A percentile compares a stretch with the other conserved stretches of the same genome.
Evolutionary conservation across 371 early-diverging fungal species (phyloP).

Genomic region (Chytridium lagenaria): DNA sequence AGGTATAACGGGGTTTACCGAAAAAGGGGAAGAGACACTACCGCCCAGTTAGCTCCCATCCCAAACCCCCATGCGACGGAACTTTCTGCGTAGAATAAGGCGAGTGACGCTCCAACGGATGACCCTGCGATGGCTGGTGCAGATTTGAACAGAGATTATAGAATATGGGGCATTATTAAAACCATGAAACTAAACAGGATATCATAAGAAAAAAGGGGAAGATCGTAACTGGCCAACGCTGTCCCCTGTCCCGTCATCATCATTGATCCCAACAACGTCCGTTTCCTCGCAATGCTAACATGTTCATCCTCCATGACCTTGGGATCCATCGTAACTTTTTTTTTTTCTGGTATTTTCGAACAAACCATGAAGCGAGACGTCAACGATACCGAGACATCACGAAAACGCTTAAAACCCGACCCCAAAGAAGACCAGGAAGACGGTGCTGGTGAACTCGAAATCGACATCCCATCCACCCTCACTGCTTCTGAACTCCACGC

Average conservation of each 20-base stretch:
- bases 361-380: background rate
- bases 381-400: too few relatives aligned
- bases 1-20: slow-evolving; percentile 25
- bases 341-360: too few relatives aligned
- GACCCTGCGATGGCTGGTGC: slow-evolving; percentile 40
- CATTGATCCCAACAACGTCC: background rate
- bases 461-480: background rate
- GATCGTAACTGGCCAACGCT: background rate
- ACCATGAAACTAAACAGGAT: background rate
- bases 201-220: background rate
- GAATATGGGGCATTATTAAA: background rate
- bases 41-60: slow-evolving; percentile 53
- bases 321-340: too few relatives aligned
- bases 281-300: background rate
- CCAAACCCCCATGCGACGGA: slow-evolving; percentile 41
- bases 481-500: background rate
- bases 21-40: slow-evolving; percentile 49
- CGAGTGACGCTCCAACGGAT: slow-evolving; percentile 38
- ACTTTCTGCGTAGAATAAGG: slow-evolving; percentile 31
- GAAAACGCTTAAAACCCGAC: too few relatives aligned
- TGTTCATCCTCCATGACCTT: background rate
- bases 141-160: background rate
- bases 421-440: background rate
- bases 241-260: background rate
- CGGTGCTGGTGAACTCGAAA: slow-evolving; percentile 11